phyloP scores from a whole-genome alignment of 164 flowering plant species.

The Vitis rotundifolia region DNA sequence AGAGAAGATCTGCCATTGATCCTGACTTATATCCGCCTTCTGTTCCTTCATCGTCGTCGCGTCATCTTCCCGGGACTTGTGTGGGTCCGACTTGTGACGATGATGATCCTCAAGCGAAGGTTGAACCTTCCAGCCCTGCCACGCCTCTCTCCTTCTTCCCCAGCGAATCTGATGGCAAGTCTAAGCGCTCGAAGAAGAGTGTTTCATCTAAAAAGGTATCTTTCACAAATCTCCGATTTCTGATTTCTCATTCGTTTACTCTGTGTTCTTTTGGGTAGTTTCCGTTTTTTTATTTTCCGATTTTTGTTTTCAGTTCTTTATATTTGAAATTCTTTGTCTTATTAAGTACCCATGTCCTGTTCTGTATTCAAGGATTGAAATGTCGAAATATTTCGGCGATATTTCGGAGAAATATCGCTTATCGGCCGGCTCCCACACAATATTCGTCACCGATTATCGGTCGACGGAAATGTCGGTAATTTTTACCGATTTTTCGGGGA shows the following conservation, averaged over 20 bases:
- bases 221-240: neutral
- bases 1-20: slow-evolving; percentile 35
- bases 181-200: slow-evolving; percentile 12
- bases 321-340: neutral
- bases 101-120: neutral
- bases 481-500: too few relatives aligned
- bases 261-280: too few relatives aligned
- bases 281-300: neutral
- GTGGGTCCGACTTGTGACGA: neutral
- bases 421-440: too few relatives aligned
- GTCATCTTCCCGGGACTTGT: too few relatives aligned
- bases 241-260: neutral
- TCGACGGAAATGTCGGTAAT: too few relatives aligned
- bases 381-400: too few relatives aligned
- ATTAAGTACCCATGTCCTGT: too few relatives aligned
- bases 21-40: neutral
- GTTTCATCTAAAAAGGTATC: slow-evolving; percentile 30
- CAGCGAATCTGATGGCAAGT: slow-evolving; percentile 45
- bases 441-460: too few relatives aligned
- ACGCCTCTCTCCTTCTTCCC: slow-evolving; percentile 52
- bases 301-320: neutral
- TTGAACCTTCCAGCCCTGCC: slow-evolving; percentile 30
- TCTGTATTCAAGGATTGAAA: too few relatives aligned
- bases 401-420: too few relatives aligned
- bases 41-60: too few relatives aligned